These are phyloP conservation scores for Coniferiporia weirii DNA, from an alignment of 1,284 basidiomycete genomes.

Conservation along the genomic window DNA sequence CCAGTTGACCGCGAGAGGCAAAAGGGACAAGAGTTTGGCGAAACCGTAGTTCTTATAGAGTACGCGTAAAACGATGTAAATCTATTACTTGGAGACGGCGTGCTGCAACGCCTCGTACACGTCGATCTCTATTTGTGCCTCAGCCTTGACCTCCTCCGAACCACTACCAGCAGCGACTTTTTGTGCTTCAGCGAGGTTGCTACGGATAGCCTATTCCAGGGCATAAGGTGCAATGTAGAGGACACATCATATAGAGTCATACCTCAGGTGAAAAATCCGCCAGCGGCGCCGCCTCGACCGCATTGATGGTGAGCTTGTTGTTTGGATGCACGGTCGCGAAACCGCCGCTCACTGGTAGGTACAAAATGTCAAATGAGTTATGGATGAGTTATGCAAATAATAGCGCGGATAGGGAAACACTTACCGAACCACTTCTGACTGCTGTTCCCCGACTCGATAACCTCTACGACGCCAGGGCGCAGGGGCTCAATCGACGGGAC, in stretches of 20 bases:
- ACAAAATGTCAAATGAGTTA: neutral
- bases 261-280: constrained; percentile 90
- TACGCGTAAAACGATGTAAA: neutral
- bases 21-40: too few relatives aligned
- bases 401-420: constrained; percentile 30
- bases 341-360: constrained; percentile 79
- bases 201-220: constrained; percentile 77
- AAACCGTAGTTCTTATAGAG: too few relatives aligned
- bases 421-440: constrained; percentile 95
- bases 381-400: neutral
- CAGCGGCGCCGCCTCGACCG: constrained; percentile 91
- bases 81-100: constrained; percentile 61
- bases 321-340: constrained; percentile 98
- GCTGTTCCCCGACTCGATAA: constrained; percentile 73
- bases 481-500: constrained; percentile 91
- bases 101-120: constrained; percentile 95
- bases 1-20: too few relatives aligned
- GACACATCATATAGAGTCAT: constrained; percentile 21
- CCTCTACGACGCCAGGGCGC: constrained; percentile 89
- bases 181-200: constrained; percentile 87
- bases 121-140: constrained; percentile 92
- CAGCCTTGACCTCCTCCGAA: constrained; percentile 89
- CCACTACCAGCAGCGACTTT: constrained; percentile 79
- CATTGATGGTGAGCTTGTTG: constrained; percentile 96
- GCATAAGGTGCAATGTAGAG: constrained; percentile 4